phyloP scores from a whole-genome alignment of 352 stramenopile species.

The Achlya hypogyna region DNA sequence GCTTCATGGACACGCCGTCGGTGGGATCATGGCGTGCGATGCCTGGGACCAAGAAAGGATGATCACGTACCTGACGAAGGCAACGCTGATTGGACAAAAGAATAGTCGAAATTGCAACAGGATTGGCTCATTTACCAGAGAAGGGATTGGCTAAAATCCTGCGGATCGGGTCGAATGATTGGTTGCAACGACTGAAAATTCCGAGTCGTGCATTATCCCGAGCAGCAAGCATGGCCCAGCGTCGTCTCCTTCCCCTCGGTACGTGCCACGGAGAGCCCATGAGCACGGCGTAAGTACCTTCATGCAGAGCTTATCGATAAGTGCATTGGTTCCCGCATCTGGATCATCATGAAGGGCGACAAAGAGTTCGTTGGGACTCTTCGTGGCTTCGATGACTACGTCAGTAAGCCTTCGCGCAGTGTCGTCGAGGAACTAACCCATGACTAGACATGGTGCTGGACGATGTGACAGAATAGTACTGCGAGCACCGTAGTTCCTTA shows the following conservation, averaged over 20 bases:
- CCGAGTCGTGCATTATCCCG: not conserved
- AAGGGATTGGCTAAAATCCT: constrained; percentile 1
- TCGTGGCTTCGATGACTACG: constrained; percentile 94
- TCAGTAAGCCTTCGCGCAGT: constrained; percentile 69
- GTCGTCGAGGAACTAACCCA: not conserved
- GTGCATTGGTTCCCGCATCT: constrained; percentile 97
- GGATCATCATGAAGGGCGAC: constrained; percentile 99
- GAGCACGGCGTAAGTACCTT: not conserved
- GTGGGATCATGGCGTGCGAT: not conserved
- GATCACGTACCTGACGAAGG: too few relatives aligned
- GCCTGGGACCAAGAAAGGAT: not conserved
- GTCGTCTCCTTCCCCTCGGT: constrained; percentile 74
- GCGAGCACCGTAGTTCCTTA: constrained; percentile 20
- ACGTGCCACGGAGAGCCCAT: constrained; percentile 11
- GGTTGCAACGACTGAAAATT: not conserved
- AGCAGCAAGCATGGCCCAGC: constrained; percentile 35
- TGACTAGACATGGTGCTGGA: constrained; percentile 86
- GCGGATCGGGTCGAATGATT: not conserved
- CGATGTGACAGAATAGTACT: constrained; percentile 92
- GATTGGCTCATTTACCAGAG: not conserved
- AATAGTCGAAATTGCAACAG: not conserved
- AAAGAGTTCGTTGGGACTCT: constrained; percentile 94
- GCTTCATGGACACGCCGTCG: not conserved
- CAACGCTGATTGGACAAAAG: not conserved
- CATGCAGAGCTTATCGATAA: constrained; percentile 97